phyloP scores from a whole-genome alignment of 2,329 filamentous ascomycete genomes.

The Pseudonectria buxi region DNA sequence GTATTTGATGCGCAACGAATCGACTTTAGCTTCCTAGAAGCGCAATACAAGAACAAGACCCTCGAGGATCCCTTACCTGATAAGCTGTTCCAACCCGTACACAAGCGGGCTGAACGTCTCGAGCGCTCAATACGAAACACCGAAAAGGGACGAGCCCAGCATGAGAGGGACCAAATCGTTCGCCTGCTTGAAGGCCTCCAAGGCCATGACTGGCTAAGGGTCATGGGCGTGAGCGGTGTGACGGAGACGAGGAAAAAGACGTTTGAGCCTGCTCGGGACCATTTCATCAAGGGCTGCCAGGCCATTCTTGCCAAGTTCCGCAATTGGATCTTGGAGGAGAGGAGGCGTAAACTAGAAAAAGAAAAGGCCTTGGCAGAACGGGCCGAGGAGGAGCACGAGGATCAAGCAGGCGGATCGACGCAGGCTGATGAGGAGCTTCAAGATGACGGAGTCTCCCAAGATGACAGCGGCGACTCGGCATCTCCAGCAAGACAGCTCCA shows the following conservation, averaged over 20 bases:
- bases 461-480: slow-evolving; percentile 45
- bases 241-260: slow-evolving; percentile 81
- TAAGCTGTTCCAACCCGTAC: slow-evolving; percentile 44
- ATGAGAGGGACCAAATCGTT: slow-evolving; percentile 60
- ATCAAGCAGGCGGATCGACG: slow-evolving; percentile 19
- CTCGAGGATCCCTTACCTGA: slow-evolving; percentile 51
- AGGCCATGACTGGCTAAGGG: slow-evolving; percentile 85
- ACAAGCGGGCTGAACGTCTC: slow-evolving; percentile 52
- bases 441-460: slow-evolving; percentile 42
- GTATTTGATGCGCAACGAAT: slow-evolving; percentile 50
- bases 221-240: slow-evolving; percentile 81
- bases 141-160: slow-evolving; percentile 58
- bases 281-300: slow-evolving; percentile 79
- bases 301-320: slow-evolving; percentile 81
- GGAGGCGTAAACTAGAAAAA: slow-evolving; percentile 68
- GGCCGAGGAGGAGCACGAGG: slow-evolving; percentile 25
- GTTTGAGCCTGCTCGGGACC: slow-evolving; percentile 76
- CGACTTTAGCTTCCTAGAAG: slow-evolving; percentile 48
- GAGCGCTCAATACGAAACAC: slow-evolving; percentile 58
- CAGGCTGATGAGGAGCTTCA: slow-evolving; percentile 19
- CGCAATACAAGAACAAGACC: slow-evolving; percentile 36
- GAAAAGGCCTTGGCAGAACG: slow-evolving; percentile 46
- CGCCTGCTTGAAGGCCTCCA: slow-evolving; percentile 72
- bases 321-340: slow-evolving; percentile 84
- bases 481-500: slow-evolving; percentile 63